Evolutionary conservation across 2,329 filamentous ascomycete species (phyloP), one percentile per base, ranked within the genome.

Genomic region (Apiospora sp.): DNA sequence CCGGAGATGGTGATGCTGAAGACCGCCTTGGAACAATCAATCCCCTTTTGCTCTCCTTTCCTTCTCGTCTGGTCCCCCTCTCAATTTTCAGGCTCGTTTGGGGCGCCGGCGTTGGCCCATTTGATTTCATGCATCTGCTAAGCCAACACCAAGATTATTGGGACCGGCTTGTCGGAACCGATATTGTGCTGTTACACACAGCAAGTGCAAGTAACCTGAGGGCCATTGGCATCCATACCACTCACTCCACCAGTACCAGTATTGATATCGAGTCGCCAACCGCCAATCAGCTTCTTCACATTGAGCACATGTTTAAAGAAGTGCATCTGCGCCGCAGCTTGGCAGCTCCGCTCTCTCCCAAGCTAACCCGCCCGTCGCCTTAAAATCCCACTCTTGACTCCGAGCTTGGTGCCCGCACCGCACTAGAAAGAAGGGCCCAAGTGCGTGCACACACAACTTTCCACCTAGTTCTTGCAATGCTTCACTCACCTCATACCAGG

Each of bases 151-250:
- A 64, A 64, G n/a, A 41, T 10, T 14, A 41, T 10, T 14, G 58
- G 58, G 34, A 13, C 58, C 58, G 58, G 58, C 58, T 64, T 41
- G 58, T 41, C 34, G 58, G 58, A 64, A 64, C 58, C 58, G 58
- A 37, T 34, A 64, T 41, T n/a, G 12, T 64, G 58, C 34, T n/a
- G 58, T 64, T 41, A n/a, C 58, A 64, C n/a, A 13, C 7, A 22
- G 8, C 19, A 64, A 64, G 58, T 41, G 37, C 10, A 41, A 10
- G 37, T 41, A 41, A 41, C 37, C 37, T 41, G 37, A 64, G 34
- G 30, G 22, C 30, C 4, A n/a, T 13, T 61, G 3, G 54, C 7
- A 22, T 37, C 27, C 19, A 61, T 16, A 3, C n/a, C 16, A 13
- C 37, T 41, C 37, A 41, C 37, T 41, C 6, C 37, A 41, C 7